phyloP scores from a whole-genome alignment of 495 filamentous ascomycete species.

The Xylaria nigripes region DNA sequence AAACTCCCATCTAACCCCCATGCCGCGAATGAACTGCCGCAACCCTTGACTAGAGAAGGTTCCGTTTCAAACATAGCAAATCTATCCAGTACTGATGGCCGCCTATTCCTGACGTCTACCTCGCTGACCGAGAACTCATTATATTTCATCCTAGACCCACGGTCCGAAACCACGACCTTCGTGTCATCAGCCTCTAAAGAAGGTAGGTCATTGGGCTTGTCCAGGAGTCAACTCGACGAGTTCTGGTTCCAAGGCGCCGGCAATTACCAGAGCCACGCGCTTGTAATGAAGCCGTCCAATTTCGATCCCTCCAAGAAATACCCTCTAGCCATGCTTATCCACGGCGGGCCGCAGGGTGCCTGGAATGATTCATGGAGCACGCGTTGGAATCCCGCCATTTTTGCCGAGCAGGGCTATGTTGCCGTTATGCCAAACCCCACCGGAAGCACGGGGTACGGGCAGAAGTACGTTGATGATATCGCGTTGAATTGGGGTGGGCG shows the following conservation, averaged over 20 bases:
- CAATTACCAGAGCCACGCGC: conserved; percentile 61
- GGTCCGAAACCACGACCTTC: conserved; percentile 30
- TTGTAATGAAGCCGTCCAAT: conserved; percentile 70
- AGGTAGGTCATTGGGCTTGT: conserved; percentile 64
- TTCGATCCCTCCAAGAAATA: conserved; percentile 70
- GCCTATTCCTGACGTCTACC: conserved; percentile 56
- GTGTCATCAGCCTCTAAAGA: conserved; percentile 60
- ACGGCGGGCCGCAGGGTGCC: conserved; percentile 81
- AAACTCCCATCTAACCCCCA: conserved; percentile 48
- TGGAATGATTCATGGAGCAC: conserved; percentile 82
- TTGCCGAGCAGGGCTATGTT: conserved; percentile 87
- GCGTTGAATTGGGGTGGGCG: conserved; percentile 66
- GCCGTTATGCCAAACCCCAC: conserved; percentile 85
- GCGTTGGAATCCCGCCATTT: conserved; percentile 85
- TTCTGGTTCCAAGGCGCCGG: conserved; percentile 56
- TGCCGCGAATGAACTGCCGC: conserved; percentile 46
- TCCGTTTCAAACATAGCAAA: conserved; percentile 51
- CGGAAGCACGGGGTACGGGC: conserved; percentile 78
- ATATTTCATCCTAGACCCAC: conserved; percentile 53
- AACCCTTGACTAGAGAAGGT: conserved; percentile 51
- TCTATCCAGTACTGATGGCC: conserved; percentile 36
- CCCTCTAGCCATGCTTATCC: conserved; percentile 74
- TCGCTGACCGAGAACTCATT: conserved; percentile 62
- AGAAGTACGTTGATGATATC: conserved; percentile 70
- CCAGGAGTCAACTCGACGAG: conserved; percentile 51